These are phyloP conservation scores for Pseudoperonospora humuli DNA, from an alignment of 352 stramenopile species.

Conservation along the genomic window DNA sequence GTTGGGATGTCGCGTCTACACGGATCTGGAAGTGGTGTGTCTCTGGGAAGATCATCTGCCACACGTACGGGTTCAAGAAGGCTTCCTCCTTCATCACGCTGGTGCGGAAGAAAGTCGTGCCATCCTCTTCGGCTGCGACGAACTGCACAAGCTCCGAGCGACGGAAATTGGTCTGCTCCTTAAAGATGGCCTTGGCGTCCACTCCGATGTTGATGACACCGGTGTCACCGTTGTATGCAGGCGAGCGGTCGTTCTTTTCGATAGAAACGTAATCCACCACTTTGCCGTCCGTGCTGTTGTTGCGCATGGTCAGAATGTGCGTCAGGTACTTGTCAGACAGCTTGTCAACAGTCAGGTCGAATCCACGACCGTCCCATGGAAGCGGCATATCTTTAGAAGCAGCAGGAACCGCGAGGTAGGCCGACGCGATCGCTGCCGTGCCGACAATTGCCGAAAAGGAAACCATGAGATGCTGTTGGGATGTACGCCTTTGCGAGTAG, in stretches of 20 bases:
- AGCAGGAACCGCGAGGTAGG: constrained; percentile 1
- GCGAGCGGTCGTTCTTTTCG: constrained; percentile 31
- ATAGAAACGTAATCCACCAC: constrained; percentile 41
- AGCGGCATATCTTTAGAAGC: constrained; percentile 8
- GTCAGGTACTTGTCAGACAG: constrained; percentile 50
- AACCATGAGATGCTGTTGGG: constrained; percentile 2
- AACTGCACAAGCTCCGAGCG: constrained; percentile 8
- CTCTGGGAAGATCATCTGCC: constrained; percentile 7
- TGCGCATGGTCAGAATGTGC: constrained; percentile 51
- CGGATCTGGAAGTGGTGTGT: constrained; percentile 7
- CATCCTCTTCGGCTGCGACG: not conserved
- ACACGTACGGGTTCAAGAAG: constrained; percentile 2
- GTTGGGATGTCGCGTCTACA: not conserved
- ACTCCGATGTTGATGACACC: constrained; percentile 36
- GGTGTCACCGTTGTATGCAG: constrained; percentile 53
- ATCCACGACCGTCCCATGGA: constrained; percentile 48
- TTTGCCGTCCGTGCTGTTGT: constrained; percentile 20
- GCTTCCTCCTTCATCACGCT: constrained; percentile 7
- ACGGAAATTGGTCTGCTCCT: constrained; percentile 4
- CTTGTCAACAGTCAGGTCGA: constrained; percentile 44
- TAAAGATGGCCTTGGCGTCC: constrained; percentile 7
- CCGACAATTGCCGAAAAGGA: constrained; percentile 4
- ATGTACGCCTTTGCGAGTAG: not conserved
- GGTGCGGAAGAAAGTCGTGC: constrained; percentile 5
- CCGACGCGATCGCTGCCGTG: not conserved